Evolutionary conservation across 192 early-diverging fungal genomes (phyloP), one percentile per base, ranked within the genome.

Genomic region (Fimicolochytrium jonesii): DNA sequence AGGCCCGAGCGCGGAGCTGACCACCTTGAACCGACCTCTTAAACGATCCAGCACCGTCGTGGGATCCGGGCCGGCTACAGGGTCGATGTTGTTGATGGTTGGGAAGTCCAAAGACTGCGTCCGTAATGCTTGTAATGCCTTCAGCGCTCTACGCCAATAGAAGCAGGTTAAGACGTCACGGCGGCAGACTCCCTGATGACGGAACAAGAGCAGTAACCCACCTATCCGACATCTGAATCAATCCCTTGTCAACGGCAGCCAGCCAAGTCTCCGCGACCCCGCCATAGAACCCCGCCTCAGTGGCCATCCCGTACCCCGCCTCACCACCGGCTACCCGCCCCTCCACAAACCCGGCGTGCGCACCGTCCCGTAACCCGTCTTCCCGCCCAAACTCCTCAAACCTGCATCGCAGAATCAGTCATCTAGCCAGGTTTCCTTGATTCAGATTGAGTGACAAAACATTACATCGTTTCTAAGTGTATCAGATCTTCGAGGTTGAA

Each of bases 371-470:
- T 13, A 61, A 60, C n/a, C 67, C 67, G 50, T 68, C 67, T 41
- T 68, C 58, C 20, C 59, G 59, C 1, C 67, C 67, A 7, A 61
- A 33, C 43, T 68, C 59, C 50, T 68, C 67, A 35, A 68, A 68
- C 64, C 64, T 67, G 25, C 17, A 22, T 28, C n/a, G 25, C 7
- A 58, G 26, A 23, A 49, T 49, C 48, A 15, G 26, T 49, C n/a
- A n/a, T n/a, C n/a, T n/a, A n/a, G n/a, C n/a, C n/a, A n/a, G n/a
- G n/a, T n/a, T n/a, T n/a, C n/a, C n/a, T n/a, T n/a, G n/a, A n/a
- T n/a, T n/a, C n/a, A n/a, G n/a, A n/a, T n/a, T 25, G 23, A 49
- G 2, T 33, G 53, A 55, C 30, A 18, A 28, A 39, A 11, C 37
- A 9, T 63, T 42, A 66, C 66, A 67, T 67, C 6, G 66, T 67